Conservation (phyloP, 2,329 filamentous ascomycete genomes). For the Plenodomus lindquistii region DNA sequence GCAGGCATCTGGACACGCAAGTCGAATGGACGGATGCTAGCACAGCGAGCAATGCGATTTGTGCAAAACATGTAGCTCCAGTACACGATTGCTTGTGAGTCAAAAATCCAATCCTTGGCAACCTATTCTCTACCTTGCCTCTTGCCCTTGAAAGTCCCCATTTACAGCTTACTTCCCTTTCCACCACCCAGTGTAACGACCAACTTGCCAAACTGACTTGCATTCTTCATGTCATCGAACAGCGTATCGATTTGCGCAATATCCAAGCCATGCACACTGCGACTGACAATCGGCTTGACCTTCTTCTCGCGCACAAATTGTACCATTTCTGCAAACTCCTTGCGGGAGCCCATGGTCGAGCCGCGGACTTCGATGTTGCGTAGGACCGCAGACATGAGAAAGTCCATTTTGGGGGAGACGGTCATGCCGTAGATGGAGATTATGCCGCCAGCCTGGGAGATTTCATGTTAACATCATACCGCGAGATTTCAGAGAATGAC, state of each 20-base stretch:
- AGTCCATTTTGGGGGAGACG: slow-evolving; percentile 79
- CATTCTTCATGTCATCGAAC: slow-evolving; percentile 86
- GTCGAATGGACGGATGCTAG: no score
- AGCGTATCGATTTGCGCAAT: slow-evolving; percentile 77
- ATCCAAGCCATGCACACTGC: slow-evolving; percentile 72
- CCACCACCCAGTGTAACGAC: slow-evolving; percentile 61
- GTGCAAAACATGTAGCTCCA: no score
- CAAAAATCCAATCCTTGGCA: no score
- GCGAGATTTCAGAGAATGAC: no score
- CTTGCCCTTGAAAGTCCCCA: neutral
- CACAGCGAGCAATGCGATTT: no score
- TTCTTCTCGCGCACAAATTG: slow-evolving; percentile 74
- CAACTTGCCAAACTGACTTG: slow-evolving; percentile 88
- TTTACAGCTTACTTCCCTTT: slow-evolving; percentile 38
- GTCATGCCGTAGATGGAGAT: slow-evolving; percentile 94
- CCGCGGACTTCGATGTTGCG: slow-evolving; percentile 87
- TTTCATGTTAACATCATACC: no score
- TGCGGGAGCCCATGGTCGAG: slow-evolving; percentile 86
- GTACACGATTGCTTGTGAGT: no score
- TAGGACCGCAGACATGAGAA: slow-evolving; percentile 79
- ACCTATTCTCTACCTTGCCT: no score
- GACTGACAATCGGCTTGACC: slow-evolving; percentile 77
- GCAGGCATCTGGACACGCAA: no score
- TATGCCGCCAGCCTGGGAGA: slow-evolving; percentile 76
- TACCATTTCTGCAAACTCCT: slow-evolving; percentile 91